These are phyloP conservation scores for Rhodamnia rubescens DNA, from an alignment of 345 rosid species.

Conservation along the genomic window DNA sequence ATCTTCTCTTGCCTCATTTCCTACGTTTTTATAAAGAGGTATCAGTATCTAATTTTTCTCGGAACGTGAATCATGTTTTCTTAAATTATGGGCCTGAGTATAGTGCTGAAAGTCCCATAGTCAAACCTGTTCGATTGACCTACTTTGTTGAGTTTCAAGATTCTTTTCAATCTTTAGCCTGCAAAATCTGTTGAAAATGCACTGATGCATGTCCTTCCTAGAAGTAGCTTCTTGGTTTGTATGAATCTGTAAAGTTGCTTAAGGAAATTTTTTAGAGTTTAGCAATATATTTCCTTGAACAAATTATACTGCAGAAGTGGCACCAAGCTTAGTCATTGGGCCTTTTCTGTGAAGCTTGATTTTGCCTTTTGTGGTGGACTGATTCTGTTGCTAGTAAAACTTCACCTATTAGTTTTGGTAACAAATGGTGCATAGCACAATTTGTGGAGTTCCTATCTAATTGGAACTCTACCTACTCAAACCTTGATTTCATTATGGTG, in stretches of 20 bases:
- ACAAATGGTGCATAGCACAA: not conserved
- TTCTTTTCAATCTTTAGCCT: not conserved
- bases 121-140: not conserved
- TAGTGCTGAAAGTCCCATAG: not conserved
- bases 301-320: not conserved
- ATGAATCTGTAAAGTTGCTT: not conserved
- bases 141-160: not conserved
- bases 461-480: not conserved
- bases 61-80: not conserved
- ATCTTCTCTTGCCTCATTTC: constrained; percentile 80
- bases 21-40: constrained; percentile 63
- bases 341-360: not conserved
- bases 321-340: not conserved
- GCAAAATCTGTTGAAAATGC: not conserved
- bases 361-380: not conserved
- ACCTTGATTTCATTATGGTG: not conserved
- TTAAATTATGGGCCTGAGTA: not conserved
- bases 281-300: not conserved
- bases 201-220: not conserved
- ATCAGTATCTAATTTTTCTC: not conserved
- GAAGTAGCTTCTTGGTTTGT: not conserved
- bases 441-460: not conserved
- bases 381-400: not conserved
- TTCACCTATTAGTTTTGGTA: not conserved
- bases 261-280: not conserved